Base-by-base conservation (phyloP, 208 protist genomes). In the Tetramitus jugosus region DNA sequence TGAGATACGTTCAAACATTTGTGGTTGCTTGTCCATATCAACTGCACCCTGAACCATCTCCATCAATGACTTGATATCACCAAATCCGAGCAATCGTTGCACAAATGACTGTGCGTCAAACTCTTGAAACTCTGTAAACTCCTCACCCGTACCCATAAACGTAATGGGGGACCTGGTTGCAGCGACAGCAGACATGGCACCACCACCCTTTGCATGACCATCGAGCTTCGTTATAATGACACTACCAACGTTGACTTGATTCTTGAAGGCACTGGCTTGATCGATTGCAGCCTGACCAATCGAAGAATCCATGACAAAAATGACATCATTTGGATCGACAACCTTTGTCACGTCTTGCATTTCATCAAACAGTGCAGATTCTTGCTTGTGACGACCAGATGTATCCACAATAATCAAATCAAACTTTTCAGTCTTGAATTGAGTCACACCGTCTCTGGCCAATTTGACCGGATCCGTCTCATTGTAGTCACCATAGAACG, bases 331-430 rank as follows among this genome's bases (percentile, higher is more conserved):
- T 37, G 96, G 97, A 79, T 92, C 81, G 40, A 94, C 82, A 0
- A 86, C 84, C 71, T 87, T 60, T 80, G 89, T 80, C 13, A 95
- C 85, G 83, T 98, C 90, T 83, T 97, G 88, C 97, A 99, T 99
- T 85, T 99, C 98, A 74, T 98, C 94, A 83, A 99, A 99, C 8
- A 99, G 87, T 0, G 90, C 91, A 13, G 82, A 86, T 85, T 99
- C 96, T 89, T 99, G 97, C 82, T 96, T 98, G 85, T 99, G 98
- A 3, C 97, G 87, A 49, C 97, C 98, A 56, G 89, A 96, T 4
- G 98, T 99, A 88, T 99, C 98, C 7, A 99, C 94, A 72, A 99
- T 98, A 81, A 99, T 99, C 49, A 99, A 89, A 60, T 99, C 96
- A 76, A 92, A 94, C 80, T 91, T 92, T 76, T 98, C 93, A 78